A percentile compares a stretch with the other conserved stretches of the same genome.
Evolutionary conservation across 1,139 yeast genomes (phyloP).

Genomic region (Magnusiomyces ingens): DNA sequence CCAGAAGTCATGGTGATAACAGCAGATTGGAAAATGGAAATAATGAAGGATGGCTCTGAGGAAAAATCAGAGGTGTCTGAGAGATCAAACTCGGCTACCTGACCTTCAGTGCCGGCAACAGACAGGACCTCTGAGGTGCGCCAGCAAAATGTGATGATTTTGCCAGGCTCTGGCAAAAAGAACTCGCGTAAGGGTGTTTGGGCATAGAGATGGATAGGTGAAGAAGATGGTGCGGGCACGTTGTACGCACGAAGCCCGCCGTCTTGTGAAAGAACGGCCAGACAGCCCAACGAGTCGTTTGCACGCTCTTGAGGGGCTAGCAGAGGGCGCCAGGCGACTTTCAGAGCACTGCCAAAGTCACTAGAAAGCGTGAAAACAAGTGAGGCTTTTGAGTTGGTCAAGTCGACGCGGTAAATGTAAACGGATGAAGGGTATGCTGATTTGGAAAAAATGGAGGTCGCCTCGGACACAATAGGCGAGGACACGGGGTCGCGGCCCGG

Average conservation of each 20-base stretch:
- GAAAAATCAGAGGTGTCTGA: slow-evolving; percentile 18
- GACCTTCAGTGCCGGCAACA: slow-evolving; percentile 63
- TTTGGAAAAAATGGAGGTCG: slow-evolving; percentile 21
- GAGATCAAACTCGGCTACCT: slow-evolving; percentile 55
- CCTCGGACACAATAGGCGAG: slow-evolving; percentile 15
- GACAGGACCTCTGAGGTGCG: slow-evolving; percentile 44
- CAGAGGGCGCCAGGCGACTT: slow-evolving; percentile 47
- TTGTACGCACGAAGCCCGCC: slow-evolving; percentile 54
- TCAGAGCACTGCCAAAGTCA: slow-evolving; percentile 48
- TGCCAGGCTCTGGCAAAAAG: neutral
- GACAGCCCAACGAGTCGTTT: slow-evolving; percentile 35
- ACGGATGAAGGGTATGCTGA: slow-evolving; percentile 20
- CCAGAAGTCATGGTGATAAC: slow-evolving; percentile 38
- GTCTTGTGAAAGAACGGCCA: slow-evolving; percentile 56
- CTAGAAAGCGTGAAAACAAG: slow-evolving; percentile 37
- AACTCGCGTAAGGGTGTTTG: slow-evolving; percentile 32
- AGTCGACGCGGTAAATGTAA: slow-evolving; percentile 21
- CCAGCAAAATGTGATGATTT: slow-evolving; percentile 53
- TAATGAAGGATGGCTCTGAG: slow-evolving; percentile 43
- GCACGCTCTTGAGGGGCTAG: slow-evolving; percentile 9
- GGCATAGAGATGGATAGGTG: slow-evolving; percentile 24
- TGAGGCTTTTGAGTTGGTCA: slow-evolving; percentile 11
- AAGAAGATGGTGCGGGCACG: slow-evolving; percentile 24
- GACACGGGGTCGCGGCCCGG: slow-evolving; percentile 38
- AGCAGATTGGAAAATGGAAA: slow-evolving; percentile 45